phyloP scores from a whole-genome alignment of 306 rosid species.

The Calophaca sinica region DNA sequence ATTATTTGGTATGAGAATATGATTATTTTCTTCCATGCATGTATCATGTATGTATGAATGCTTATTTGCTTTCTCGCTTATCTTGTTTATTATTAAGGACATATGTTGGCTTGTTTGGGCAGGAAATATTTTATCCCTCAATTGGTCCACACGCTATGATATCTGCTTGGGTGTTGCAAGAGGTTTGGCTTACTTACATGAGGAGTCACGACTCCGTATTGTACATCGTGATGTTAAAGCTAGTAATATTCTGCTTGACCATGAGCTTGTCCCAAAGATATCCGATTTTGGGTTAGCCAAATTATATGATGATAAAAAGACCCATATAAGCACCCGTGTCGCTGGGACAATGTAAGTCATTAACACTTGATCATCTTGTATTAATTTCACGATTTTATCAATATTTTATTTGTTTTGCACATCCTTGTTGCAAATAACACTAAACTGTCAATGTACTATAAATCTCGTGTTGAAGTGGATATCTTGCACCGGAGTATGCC shows the following conservation, averaged over 20 bases:
- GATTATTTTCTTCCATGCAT: conserved; percentile 52
- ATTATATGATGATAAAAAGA: conserved; percentile 77
- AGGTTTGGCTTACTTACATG: conserved; percentile 82
- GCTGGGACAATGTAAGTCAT: conserved; percentile 81
- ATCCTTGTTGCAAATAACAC: conserved; percentile 13
- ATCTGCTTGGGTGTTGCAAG: conserved; percentile 79
- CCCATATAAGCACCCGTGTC: conserved; percentile 83
- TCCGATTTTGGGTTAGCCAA: conserved; percentile 88
- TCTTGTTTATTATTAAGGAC: not conserved
- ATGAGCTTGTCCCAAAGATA: conserved; percentile 71
- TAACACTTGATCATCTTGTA: not conserved
- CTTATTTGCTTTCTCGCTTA: not conserved
- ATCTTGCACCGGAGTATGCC: conserved; percentile 93
- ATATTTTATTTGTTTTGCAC: not conserved
- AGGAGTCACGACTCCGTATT: conserved; percentile 74
- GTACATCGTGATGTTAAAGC: conserved; percentile 90
- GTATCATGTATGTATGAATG: conserved; percentile 48
- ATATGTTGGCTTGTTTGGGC: conserved; percentile 33
- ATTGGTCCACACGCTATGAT: conserved; percentile 77
- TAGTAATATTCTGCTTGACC: conserved; percentile 78
- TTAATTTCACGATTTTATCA: conserved; percentile 2
- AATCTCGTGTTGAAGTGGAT: conserved; percentile 63
- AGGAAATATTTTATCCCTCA: conserved; percentile 59
- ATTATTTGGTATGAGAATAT: conserved; percentile 69
- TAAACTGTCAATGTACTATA: conserved; percentile 16